Base-by-base conservation (phyloP, 2,329 filamentous ascomycete species). In the Monilinia vaccinii-corymbosi region DNA sequence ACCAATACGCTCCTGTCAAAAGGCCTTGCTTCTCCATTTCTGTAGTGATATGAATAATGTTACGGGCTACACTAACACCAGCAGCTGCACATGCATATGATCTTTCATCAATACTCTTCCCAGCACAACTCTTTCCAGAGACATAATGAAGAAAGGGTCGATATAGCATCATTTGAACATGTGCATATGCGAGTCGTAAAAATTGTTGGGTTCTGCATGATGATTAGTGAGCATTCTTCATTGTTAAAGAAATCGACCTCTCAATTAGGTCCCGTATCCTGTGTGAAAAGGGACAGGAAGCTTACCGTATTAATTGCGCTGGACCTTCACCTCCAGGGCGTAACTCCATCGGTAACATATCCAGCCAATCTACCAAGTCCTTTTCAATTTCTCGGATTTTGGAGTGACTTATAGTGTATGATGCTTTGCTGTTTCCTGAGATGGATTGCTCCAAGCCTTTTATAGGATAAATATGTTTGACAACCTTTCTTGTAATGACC, bases 1-100 rank as follows among this genome's bases (percentile, higher is more conserved):
- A 93, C 89, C 89, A 94, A 72, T 91, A 92, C 0, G 89, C 87
- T 0, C 89, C 90, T 63, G 87, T 86, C n/a, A 94, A 77, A 8
- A 90, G 77, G 4, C 86, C 82, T 68, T 87, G 82, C 70, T 85
- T 86, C 65, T 87, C 85, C 77, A 92, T 92, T 68, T 91, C 87
- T 25, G 84, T 80, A 5, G 86, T 87, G 61, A 93, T 90, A 68
- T 92, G 88, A 38, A 94, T 83, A 62, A 94, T 89, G 68, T 93
- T 84, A 38, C 81, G 77, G 18, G 81, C 81, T 1, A 83, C 80
- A 65, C 79, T 81, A 58, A 84, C 77, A 64, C 81, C 82, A 13
- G 81, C 81, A n/a, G 80, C 79, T 16, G 80, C 81, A 67, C 88
- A 93, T 14, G 88, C 87, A 70, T 91, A 93, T 1, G 88, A 89